Evolutionary conservation across 768 basidiomycete species (phyloP).

Genomic region (Kwoniella europaea): DNA sequence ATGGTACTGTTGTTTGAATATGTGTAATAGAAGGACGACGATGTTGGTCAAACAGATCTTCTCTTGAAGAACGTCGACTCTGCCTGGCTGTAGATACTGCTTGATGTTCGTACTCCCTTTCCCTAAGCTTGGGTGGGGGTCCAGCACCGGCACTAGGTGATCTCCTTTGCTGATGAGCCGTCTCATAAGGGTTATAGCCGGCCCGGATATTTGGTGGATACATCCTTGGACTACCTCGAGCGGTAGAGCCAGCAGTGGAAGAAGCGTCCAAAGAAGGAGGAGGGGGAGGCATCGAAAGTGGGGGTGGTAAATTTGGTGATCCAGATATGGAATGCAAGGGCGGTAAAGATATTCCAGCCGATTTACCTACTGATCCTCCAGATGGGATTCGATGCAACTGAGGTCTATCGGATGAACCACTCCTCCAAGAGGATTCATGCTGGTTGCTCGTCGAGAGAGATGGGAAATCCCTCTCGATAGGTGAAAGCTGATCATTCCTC

Average conservation of each 20-base stretch:
- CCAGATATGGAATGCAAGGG: slow-evolving; percentile 22
- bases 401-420: slow-evolving; percentile 1
- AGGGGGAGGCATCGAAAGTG: background rate
- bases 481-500: slow-evolving; percentile 8
- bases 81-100: background rate
- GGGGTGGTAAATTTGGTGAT: slow-evolving; percentile 17
- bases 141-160: slow-evolving; percentile 12
- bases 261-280: background rate
- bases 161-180: background rate
- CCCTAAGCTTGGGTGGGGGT: background rate
- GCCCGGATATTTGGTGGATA: slow-evolving; percentile 12
- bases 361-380: background rate
- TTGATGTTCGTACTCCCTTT: slow-evolving; percentile 3
- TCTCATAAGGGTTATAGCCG: slow-evolving; percentile 7
- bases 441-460: slow-evolving; percentile 6
- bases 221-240: slow-evolving; percentile 15
- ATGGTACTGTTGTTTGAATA: slow-evolving; percentile 5
- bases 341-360: slow-evolving; percentile 13
- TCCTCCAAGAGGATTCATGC: slow-evolving; percentile 16
- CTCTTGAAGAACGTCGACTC: background rate
- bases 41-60: slow-evolving; percentile 6
- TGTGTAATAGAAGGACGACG: background rate
- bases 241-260: background rate
- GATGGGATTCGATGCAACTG: slow-evolving; percentile 16
- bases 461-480: slow-evolving; percentile 20